Percentiles rank a stretch among this genome's conserved stretches.
Conservation (phyloP, 75 land plant species). For the Larix kaempferi region DNA sequence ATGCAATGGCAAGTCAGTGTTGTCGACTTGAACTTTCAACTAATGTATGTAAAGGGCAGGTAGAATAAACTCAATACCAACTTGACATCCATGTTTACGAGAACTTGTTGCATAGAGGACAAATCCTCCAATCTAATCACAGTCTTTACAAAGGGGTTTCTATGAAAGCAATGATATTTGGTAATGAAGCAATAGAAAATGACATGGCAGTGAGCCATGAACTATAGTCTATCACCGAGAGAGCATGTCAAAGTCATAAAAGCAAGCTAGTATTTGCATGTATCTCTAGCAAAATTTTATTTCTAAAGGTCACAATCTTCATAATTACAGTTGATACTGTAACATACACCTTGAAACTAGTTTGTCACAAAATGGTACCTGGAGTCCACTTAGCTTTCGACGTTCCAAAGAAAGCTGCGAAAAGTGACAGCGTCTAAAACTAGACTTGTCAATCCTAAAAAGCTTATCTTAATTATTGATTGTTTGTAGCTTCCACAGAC, state of each 20-base stretch:
- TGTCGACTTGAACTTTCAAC: neutral
- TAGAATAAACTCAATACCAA: neutral
- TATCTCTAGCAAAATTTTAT: neutral
- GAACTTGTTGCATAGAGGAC: too few species aligned
- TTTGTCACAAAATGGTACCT: too few species aligned
- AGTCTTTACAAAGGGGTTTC: neutral
- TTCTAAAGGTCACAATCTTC: neutral
- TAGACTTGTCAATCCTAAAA: slow-evolving; percentile 37
- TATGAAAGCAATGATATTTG: neutral
- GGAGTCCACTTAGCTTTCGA: slow-evolving; percentile 50
- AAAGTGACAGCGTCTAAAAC: slow-evolving; percentile 60
- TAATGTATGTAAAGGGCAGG: neutral
- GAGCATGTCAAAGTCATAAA: too few species aligned
- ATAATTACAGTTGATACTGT: too few species aligned
- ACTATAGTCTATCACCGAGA: neutral
- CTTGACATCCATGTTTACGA: neutral
- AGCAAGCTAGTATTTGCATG: neutral
- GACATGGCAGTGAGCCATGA: neutral
- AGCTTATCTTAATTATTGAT: slow-evolving; percentile 41
- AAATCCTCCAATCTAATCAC: neutral
- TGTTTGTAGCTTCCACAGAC: slow-evolving; percentile 22
- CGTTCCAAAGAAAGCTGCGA: slow-evolving; percentile 65
- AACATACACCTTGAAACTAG: neutral
- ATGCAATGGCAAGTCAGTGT: too few species aligned
- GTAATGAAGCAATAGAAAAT: neutral